These are phyloP conservation scores for Monilinia aucupariae DNA, from an alignment of 2,329 filamentous ascomycete genomes.

Conservation along the genomic window DNA sequence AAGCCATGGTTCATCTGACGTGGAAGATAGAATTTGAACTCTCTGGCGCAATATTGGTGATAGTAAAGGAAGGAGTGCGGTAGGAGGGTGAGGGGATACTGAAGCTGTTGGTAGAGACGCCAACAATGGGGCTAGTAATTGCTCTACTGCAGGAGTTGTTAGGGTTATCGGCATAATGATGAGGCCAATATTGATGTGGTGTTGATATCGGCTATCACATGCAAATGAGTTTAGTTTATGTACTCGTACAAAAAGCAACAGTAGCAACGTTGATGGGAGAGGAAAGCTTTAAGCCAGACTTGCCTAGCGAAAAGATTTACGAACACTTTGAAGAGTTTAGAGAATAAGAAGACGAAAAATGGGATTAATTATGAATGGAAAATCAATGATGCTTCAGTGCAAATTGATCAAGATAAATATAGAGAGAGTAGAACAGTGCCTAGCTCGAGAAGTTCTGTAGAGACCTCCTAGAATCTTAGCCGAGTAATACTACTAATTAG, in stretches of 20 bases:
- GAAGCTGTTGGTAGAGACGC: slow-evolving; percentile 55
- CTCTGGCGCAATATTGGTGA: slow-evolving; percentile 62
- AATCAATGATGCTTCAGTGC: too few species aligned
- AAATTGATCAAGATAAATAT: slow-evolving; percentile 16
- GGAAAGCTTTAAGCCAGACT: not conserved
- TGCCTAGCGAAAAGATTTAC: not conserved
- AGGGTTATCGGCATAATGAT: slow-evolving; percentile 30
- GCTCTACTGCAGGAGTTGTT: slow-evolving; percentile 42
- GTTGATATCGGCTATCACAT: slow-evolving; percentile 21
- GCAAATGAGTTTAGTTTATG: slow-evolving; percentile 16
- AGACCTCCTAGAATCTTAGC: not conserved
- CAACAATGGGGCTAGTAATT: slow-evolving; percentile 52
- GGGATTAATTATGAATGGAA: too few species aligned
- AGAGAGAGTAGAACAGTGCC: too few species aligned
- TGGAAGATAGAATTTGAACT: slow-evolving; percentile 58
- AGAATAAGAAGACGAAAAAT: too few species aligned
- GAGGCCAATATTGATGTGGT: not conserved
- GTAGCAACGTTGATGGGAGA: not conserved
- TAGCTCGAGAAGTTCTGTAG: slow-evolving; percentile 18
- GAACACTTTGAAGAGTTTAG: too few species aligned
- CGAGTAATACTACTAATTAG: too few species aligned
- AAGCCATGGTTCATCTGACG: slow-evolving; percentile 64
- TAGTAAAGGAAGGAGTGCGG: slow-evolving; percentile 53
- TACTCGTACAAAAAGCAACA: too few species aligned
- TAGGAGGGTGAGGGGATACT: slow-evolving; percentile 51